Percentiles rank a stretch among this genome's conserved stretches.
These are phyloP conservation scores for Rhizophora mangle DNA, from an alignment of 345 rosid species.

Conservation along the genomic window DNA sequence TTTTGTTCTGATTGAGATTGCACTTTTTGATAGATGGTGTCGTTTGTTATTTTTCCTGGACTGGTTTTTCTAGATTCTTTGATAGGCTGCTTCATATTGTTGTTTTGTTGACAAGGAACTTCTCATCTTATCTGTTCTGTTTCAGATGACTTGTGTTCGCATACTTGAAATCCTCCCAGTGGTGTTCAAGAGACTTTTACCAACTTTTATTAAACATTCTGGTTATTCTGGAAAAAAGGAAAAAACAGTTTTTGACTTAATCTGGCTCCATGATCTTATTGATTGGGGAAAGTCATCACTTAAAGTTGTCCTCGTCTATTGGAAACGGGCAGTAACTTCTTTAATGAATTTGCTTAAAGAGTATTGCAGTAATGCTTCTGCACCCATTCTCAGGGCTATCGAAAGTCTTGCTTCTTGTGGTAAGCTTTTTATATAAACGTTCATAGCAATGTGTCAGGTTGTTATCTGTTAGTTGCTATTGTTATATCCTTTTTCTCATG, in stretches of 20 bases:
- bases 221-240: conserved; percentile 33
- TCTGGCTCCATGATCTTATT: conserved; percentile 86
- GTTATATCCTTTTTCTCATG: conserved; percentile 1
- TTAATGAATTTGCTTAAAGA: conserved; percentile 52
- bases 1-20: neutral
- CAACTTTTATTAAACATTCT: conserved; percentile 26
- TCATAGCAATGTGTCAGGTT: conserved; percentile 14
- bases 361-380: conserved; percentile 39
- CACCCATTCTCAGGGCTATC: conserved; percentile 36
- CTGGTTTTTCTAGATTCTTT: neutral
- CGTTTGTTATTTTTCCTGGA: neutral
- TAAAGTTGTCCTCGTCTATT: conserved; percentile 71
- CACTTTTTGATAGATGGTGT: neutral
- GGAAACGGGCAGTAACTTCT: conserved; percentile 72
- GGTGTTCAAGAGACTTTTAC: conserved; percentile 52
- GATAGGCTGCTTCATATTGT: neutral
- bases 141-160: conserved; percentile 93
- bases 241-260: conserved; percentile 41
- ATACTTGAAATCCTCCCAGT: conserved; percentile 85
- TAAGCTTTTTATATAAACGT: conserved; percentile 31
- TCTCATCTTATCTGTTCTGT: conserved; percentile 18
- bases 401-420: conserved; percentile 64
- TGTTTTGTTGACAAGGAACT: conserved; percentile 12
- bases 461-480: conserved; percentile 8
- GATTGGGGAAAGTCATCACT: conserved; percentile 94